phyloP scores from a whole-genome alignment of 805 yeast genomes.

The Candida awuae region DNA sequence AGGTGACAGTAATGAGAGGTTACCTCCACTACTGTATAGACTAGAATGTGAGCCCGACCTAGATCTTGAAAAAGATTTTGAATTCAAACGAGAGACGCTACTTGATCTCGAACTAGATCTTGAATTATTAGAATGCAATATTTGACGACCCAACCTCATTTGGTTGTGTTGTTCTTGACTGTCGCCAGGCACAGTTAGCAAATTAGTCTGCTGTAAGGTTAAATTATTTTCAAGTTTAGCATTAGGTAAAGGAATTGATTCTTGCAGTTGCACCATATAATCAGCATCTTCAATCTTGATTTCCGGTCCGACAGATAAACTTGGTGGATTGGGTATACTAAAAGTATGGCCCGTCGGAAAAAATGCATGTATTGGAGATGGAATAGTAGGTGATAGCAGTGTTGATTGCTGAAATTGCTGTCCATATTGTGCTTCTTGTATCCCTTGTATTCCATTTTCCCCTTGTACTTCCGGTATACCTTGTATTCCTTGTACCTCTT shows the following conservation, averaged over 20 bases:
- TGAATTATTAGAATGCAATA: constrained; percentile 25
- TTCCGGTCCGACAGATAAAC: constrained; percentile 15
- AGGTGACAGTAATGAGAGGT: background rate
- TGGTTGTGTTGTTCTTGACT: constrained; percentile 24
- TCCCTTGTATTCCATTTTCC: no score
- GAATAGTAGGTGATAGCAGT: no score
- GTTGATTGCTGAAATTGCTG: no score
- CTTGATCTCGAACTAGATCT: constrained; percentile 19
- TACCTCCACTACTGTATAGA: background rate
- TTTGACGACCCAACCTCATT: constrained; percentile 36
- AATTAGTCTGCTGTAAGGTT: background rate
- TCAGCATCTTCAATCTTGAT: constrained; percentile 22
- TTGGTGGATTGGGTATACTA: no score
- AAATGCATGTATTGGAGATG: no score
- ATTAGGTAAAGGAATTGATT: background rate
- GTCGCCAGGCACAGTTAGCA: constrained; percentile 22
- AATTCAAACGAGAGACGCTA: constrained; percentile 6
- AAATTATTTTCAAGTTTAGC: background rate
- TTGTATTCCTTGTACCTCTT: no score
- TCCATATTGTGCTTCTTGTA: no score
- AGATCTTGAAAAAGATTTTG: constrained; percentile 2
- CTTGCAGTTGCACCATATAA: constrained; percentile 1
- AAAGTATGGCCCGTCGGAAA: no score
- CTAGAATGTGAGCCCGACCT: constrained; percentile 8
- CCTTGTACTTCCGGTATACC: no score